These are phyloP conservation scores for Posidonia australis DNA, from an alignment of 106 monocot species.

Conservation along the genomic window DNA sequence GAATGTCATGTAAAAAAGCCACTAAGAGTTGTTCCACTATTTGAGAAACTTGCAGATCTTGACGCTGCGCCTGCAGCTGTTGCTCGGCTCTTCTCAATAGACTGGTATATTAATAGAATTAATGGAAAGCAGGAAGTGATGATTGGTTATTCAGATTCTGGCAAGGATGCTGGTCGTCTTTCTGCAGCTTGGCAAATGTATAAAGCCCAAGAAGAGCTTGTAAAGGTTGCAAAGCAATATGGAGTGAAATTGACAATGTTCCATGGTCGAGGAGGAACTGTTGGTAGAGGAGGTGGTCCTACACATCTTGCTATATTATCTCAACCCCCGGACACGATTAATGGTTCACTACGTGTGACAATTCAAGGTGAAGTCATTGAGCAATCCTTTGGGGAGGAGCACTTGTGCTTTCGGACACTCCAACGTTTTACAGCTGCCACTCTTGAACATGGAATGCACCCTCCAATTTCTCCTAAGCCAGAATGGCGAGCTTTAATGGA, in stretches of 20 bases:
- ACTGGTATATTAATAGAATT: conserved; percentile 81
- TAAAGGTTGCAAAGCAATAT: conserved; percentile 77
- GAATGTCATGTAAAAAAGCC: conserved; percentile 75
- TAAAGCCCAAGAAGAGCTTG: conserved; percentile 88
- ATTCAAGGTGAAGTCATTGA: conserved; percentile 94
- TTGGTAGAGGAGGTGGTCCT: conserved; percentile 93
- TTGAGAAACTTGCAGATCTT: conserved; percentile 93
- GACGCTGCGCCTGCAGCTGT: conserved; percentile 82
- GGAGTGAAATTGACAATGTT: conserved; percentile 95
- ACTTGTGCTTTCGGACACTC: conserved; percentile 76
- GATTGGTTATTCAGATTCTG: conserved; percentile 97
- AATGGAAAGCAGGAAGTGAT: conserved; percentile 93
- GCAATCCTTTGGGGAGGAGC: conserved; percentile 84
- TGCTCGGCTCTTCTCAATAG: conserved; percentile 72
- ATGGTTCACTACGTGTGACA: conserved; percentile 82
- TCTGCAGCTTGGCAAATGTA: conserved; percentile 96
- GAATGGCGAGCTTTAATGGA: conserved; percentile 88
- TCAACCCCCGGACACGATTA: conserved; percentile 86
- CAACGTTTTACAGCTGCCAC: conserved; percentile 90
- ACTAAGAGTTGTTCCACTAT: conserved; percentile 81
- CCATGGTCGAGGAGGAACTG: conserved; percentile 89
- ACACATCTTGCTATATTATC: conserved; percentile 94
- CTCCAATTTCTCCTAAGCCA: conserved; percentile 78
- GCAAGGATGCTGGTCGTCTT: conserved; percentile 91
- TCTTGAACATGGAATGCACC: conserved; percentile 93